Evolutionary conservation across 768 basidiomycete genomes (phyloP), one percentile per base, ranked within the genome.

Genomic region (Porphyrellus cyaneotinctus): DNA sequence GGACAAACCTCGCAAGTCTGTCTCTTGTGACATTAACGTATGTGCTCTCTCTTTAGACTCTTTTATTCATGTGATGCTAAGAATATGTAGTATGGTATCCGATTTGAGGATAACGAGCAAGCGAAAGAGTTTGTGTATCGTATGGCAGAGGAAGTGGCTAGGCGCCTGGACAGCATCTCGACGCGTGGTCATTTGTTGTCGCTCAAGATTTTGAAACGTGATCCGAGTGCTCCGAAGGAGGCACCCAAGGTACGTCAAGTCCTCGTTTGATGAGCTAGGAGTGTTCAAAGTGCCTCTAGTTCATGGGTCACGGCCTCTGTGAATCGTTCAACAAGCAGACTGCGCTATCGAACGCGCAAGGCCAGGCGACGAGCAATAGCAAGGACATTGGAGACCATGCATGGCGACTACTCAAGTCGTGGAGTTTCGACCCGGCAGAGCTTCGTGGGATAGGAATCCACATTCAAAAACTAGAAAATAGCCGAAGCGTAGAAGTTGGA

Each of bases 21-120:
- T 99, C 18, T 92, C 89, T 12, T 94, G 91, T 52, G 95, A 97
- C 65, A 89, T 97, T 62, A 99, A 93, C 62, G 94, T 95, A 59
- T 65, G 91, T 78, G 8, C 33, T 30, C 10, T 30, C 14, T 13
- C 8, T 31, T 36, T 36, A 10, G n/a, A 46, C 17, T 28, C 18
- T 58, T 37, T 35, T 15, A 14, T 47, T 1, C 2, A 14, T 20
- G 18, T n/a, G 43, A 10, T 48, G 28, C 47, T 59, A 37, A 62
- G 39, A 48, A 26, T 37, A 28, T 12, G 12, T 30, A 97, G 94
- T 99, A 97, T 66, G 97, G 93, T 0, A 97, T 99, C 50, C 85
- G 97, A 4, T 98, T 98, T 67, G 82, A 88, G 61, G 83, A 83
- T 51, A 77, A 84, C 51, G 84, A 84, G 33, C 86, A 97, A 64